Base-by-base conservation (phyloP, 176 grass and related monocot genomes). In the Lolium perenne region DNA sequence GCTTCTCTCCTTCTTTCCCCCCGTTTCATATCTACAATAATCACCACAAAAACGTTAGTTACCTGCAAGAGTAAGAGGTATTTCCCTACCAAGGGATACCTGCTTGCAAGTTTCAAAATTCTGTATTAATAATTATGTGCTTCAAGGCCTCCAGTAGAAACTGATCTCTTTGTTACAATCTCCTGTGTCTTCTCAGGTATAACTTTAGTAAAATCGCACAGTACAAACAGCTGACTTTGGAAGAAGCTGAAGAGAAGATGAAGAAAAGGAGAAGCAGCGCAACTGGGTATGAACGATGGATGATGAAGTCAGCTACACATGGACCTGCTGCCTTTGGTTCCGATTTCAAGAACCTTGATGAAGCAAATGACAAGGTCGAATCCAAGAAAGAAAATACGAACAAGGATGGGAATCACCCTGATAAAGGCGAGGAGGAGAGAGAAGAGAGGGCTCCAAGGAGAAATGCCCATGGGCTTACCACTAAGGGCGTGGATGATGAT, bases 231-330 rank as follows among this genome's bases (percentile, higher is more conserved):
- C 89, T 98, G 40, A 98, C 96, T 65, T 80, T 94, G 46, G 90
- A 98, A 89, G 96, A 98, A 80, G 96, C 93, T 86, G 90, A 98
- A 78, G 93, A 95, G 88, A 94, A 92, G 64, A 94, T 98, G 95
- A 95, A 86, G 75, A 95, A 71, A 57, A 88, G 91, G 76, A 93
- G 79, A 73, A 85, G 40, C 43, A 92, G 84, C 64, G 96, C 93
- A 85, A 94, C 86, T 38, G 93, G 96, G 12, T 92, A 92, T 71
- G 93, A 92, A 88, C 91, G 86, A 38, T 94, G 96, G 96, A 91
- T 95, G 96, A 95, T 95, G 88, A 95, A 94, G 75, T 71, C 82
- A 58, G 90, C 96, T 56, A 69, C 88, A 85, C 92, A 98, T 81
- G 96, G 91, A 26, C 78, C 93, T 92, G 90, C 88, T 25, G 91